Conservation (phyloP, 208 protist species). For the Trypanosoma congolense region DNA sequence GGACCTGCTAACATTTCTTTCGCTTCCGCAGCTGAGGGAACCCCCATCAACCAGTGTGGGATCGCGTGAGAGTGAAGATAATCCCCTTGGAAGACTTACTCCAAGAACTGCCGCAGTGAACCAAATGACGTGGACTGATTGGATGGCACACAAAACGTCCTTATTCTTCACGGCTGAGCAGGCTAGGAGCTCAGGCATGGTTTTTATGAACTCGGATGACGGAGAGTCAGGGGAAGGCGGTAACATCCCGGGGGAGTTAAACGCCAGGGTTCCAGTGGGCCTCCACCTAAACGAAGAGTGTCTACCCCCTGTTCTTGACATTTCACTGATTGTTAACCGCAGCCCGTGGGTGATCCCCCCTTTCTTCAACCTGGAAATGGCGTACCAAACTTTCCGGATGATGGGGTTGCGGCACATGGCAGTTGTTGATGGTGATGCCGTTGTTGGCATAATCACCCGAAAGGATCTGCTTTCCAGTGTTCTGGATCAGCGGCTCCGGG, state of each 20-base stretch:
- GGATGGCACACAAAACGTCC: conserved; percentile 62
- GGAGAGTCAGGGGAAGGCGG: background rate
- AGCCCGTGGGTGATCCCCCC: conserved; percentile 84
- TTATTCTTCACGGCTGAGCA: conserved; percentile 51
- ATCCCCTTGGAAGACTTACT: conserved; percentile 39
- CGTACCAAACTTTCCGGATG: conserved; percentile 85
- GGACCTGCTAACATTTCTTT: conserved; percentile 79
- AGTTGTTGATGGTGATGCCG: conserved; percentile 78
- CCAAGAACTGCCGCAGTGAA: conserved; percentile 40
- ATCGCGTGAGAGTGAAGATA: conserved; percentile 23
- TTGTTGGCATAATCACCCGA: conserved; percentile 91
- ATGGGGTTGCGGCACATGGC: conserved; percentile 93
- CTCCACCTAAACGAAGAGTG: conserved; percentile 18
- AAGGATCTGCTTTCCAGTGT: conserved; percentile 84
- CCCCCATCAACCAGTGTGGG: background rate
- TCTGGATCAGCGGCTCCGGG: conserved; percentile 42
- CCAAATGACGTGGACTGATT: conserved; percentile 73
- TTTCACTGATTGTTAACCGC: conserved; percentile 85
- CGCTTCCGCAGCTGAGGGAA: conserved; percentile 42
- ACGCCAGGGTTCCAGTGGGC: background rate
- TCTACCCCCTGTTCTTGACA: conserved; percentile 59
- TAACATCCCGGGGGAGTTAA: background rate
- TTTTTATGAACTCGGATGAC: background rate
- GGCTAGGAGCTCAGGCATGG: conserved; percentile 15
- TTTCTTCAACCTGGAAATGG: conserved; percentile 84